Percentiles rank a stretch among this genome's conserved stretches.
Evolutionary conservation across 2,329 filamentous ascomycete species (phyloP).

Genomic region (Nemania sp.): DNA sequence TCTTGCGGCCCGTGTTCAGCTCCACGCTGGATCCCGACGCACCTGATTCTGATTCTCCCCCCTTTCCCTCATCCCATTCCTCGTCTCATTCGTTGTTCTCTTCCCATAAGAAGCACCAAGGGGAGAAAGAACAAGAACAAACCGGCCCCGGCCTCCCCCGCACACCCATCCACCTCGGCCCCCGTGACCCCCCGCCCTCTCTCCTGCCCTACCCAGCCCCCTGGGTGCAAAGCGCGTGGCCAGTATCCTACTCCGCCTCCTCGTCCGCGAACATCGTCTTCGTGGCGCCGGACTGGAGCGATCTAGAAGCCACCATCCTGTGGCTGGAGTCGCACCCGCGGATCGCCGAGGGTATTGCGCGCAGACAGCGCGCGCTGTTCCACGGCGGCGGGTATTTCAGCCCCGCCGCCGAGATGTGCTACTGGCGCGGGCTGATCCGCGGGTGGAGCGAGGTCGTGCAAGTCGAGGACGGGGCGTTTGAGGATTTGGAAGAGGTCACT

Average conservation of each 20-base stretch:
- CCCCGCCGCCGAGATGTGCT: slow-evolving; percentile 55
- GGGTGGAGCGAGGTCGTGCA: slow-evolving; percentile 51
- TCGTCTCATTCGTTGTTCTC: not conserved
- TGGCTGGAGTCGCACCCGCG: slow-evolving; percentile 51
- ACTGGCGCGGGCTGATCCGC: slow-evolving; percentile 54
- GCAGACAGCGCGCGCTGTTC: slow-evolving; percentile 50
- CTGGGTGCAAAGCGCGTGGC: slow-evolving; percentile 45
- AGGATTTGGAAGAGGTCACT: slow-evolving; percentile 39
- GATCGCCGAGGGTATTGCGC: slow-evolving; percentile 51
- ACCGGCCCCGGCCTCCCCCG: slow-evolving; percentile 13
- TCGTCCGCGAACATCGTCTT: slow-evolving; percentile 47
- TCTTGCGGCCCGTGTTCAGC: slow-evolving; percentile 50
- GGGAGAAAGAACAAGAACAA: not conserved
- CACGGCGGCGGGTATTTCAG: slow-evolving; percentile 50
- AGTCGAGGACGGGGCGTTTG: slow-evolving; percentile 42
- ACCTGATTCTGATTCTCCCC: not conserved
- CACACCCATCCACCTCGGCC: slow-evolving; percentile 16
- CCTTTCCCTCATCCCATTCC: not conserved
- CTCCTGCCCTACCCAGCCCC: slow-evolving; percentile 33
- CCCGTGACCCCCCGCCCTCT: not conserved
- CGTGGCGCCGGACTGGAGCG: slow-evolving; percentile 54
- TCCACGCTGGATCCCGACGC: slow-evolving; percentile 22
- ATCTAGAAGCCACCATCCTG: slow-evolving; percentile 49
- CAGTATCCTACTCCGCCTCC: slow-evolving; percentile 29
- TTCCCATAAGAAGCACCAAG: not conserved